Conservation (phyloP, 169 alveolate genomes). For the Eimeria nieschulzi region DNA sequence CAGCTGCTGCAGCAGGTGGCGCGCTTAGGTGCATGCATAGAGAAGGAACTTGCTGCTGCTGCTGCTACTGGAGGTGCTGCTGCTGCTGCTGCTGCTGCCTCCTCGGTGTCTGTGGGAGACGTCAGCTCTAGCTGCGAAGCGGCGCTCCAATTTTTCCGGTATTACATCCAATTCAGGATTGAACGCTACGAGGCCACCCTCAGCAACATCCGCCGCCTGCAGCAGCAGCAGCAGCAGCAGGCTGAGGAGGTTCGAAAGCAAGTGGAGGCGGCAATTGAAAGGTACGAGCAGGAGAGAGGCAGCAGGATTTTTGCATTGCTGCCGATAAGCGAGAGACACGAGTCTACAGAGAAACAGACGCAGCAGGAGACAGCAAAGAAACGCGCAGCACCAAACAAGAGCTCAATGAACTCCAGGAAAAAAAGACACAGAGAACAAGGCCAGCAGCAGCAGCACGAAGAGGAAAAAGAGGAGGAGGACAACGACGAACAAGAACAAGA, state of each 20-base stretch:
- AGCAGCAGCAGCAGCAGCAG: constrained; percentile 32
- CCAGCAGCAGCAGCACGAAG: constrained; percentile 24
- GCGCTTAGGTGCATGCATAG: constrained; percentile 13
- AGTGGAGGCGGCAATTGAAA: constrained; percentile 34
- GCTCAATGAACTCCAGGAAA: not conserved
- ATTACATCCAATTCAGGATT: constrained; percentile 62
- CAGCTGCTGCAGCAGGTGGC: constrained; percentile 70
- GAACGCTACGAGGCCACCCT: constrained; percentile 22
- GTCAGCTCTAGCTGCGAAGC: constrained; percentile 75
- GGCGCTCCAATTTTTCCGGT: constrained; percentile 66
- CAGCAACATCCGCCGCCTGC: constrained; percentile 19
- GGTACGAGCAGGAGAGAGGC: constrained; percentile 35
- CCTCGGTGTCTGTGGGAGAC: constrained; percentile 63
- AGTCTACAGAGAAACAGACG: not conserved
- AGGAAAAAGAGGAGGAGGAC: constrained; percentile 7
- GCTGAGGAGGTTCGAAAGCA: not conserved
- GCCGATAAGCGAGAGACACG: constrained; percentile 1
- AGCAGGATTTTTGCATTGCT: constrained; percentile 27
- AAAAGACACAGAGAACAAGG: not conserved
- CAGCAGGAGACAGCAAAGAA: not conserved
- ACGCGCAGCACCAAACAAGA: not conserved
- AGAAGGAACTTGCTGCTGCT: constrained; percentile 77
- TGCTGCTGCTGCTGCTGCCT: constrained; percentile 16
- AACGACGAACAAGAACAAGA: not conserved
- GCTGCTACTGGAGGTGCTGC: constrained; percentile 36